A percentile compares a stretch with the other conserved stretches of the same genome.
These are phyloP conservation scores for Aureobasidium leucospermi DNA, from an alignment of 2,329 filamentous ascomycete genomes.

Conservation along the genomic window DNA sequence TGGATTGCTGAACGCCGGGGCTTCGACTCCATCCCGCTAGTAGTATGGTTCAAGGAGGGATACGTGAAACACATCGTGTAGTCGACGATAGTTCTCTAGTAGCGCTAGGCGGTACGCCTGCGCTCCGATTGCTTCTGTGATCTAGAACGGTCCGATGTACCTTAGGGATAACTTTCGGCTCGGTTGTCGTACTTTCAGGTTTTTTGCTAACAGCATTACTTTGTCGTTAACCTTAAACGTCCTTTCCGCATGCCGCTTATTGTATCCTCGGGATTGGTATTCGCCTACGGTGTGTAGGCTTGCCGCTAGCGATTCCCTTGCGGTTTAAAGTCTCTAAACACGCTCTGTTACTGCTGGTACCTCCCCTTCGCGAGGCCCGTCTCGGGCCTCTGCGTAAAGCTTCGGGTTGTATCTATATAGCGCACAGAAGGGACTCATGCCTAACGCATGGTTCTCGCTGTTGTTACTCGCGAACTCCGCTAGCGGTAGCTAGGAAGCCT, in stretches of 20 bases:
- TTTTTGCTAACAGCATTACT: too few species aligned
- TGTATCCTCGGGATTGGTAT: conserved; percentile 4
- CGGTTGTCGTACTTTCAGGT: conserved; percentile 13
- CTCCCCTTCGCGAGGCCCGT: conserved; percentile 9
- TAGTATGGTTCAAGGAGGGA: conserved; percentile 14
- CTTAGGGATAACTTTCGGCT: conserved; percentile 14
- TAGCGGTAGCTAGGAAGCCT: background rate
- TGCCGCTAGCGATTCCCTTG: conserved; percentile 6
- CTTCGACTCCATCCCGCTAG: too few species aligned
- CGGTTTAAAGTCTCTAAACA: background rate
- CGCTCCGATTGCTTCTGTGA: conserved; percentile 3
- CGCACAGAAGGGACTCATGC: conserved; percentile 4
- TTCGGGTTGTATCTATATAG: conserved; percentile 8
- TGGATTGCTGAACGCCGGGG: too few species aligned
- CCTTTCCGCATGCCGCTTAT: conserved; percentile 4
- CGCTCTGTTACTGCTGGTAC: background rate
- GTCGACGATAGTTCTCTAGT: background rate
- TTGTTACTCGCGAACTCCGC: conserved; percentile 14
- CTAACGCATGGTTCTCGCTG: background rate
- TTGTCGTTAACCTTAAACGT: conserved; percentile 6
- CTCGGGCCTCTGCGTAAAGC: background rate
- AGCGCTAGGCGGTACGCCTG: conserved; percentile 15
- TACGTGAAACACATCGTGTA: conserved; percentile 17
- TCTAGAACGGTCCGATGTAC: conserved; percentile 14
- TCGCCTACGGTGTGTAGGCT: too few species aligned